Evolutionary conservation across 805 yeast genomes (phyloP), one percentile per base, ranked within the genome.

Genomic region (Ogataea thermomethanolica): DNA sequence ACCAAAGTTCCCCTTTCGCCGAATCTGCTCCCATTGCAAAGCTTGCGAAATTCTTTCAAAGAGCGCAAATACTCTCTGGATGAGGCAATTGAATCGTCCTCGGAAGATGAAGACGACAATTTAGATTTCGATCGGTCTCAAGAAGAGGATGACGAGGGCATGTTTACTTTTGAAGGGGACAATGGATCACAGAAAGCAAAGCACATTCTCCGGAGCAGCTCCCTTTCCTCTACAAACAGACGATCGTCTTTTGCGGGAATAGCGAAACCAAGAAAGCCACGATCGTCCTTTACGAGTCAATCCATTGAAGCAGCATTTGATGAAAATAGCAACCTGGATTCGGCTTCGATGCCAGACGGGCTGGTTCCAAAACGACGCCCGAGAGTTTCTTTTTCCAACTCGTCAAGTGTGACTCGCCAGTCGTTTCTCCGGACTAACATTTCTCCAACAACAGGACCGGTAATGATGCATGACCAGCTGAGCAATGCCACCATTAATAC

Each of bases 1-100:
- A 51, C 71, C 17, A 70, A 65, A 43, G 54, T 76, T 10, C 82
- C 82, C 11, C 33, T 42, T 1, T 65, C 69, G 14, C 70, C 70
- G 4, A 46, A 51, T 15, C 43, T 44, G 50, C 56, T 46, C 12
- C 61, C 66, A 10, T 35, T 62, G 17, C 62, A 54, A 37, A 55
- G 41, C 35, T 35, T 63, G n/a, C 47, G 67, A 43, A 54, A 49
- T 33, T 59, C 62, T 7, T 52, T 51, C 37, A 52, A 43, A 33
- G 59, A 52, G 25, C 48, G 58, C 23, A 65, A 62, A 24, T 51
- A 48, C 13, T 56, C 64, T 12, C 49, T 64, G 25, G 70, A 66
- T 45, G 62, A 63, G 37, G 69, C 66, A 8, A 61, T 65, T 29
- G 72, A 67, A 43, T 61, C 67, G 1, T 62, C 68, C 1, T 59